Evolutionary conservation across 2,329 filamentous ascomycete species (phyloP), one percentile per base, ranked within the genome.

Genomic region (Ophiostoma pallidulum): DNA sequence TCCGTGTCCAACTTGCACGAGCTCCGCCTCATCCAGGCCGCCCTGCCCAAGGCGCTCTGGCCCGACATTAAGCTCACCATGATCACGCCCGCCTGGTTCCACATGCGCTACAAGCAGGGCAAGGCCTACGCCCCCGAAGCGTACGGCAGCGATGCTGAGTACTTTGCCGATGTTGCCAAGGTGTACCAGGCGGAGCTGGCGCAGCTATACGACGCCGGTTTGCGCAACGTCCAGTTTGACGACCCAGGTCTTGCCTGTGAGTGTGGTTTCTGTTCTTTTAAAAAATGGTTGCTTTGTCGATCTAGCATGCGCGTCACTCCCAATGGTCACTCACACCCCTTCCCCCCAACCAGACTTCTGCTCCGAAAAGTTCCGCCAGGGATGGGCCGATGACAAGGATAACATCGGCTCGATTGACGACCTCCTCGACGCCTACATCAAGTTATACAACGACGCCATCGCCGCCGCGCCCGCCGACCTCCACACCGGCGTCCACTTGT

Each of bases 391-490:
- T 13, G 84, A 69, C 49, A 58, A 72, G 66, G 69, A 74, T 47
- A 71, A 72, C 19, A 81, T 83, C 53, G 67, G 73, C 35, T 71
- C 78, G 13, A 72, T 80, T 8, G 79, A 84, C 33, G 74, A 77
- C 52, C 74, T 86, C 53, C 74, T 88, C 45, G 77, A 83, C 55
- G 71, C 76, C 26, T 88, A 88, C 61, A 76, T 88, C 62, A 75
- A 77, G 61, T 76, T 84, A 56, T 86, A 87, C 70, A 87, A 87
- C 60, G 79, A 83, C 60, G 80, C 77, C 61, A 73, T 86, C 56
- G 66, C 69, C 33, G 69, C 71, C 53, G 71, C 77, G 1, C 81
- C 82, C 0, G 64, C 68, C 5, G 82, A 84, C 54, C 74, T 87
- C 64, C 81, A 86, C 57, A 67, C 86, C 2, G 84, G 84, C 13